Evolutionary conservation across 495 filamentous ascomycete genomes (phyloP), one percentile per base, ranked within the genome.

Genomic region (Xylaria curta): DNA sequence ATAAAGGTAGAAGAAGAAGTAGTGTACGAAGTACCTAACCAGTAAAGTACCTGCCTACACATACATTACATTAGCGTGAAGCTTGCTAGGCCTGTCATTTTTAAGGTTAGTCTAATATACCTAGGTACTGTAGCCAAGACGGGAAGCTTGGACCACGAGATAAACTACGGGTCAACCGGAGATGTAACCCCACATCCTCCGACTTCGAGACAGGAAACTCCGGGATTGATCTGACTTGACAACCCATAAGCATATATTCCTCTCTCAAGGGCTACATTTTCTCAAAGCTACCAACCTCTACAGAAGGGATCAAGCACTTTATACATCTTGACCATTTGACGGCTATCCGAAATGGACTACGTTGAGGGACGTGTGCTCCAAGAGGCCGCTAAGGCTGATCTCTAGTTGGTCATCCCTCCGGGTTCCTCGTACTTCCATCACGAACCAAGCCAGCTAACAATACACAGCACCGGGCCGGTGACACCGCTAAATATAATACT

Each of bases 401-500:
- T 74, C 28, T 69, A 69, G 71, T 73, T 46, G 68, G 79, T 78
- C 72, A 62, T 44, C 70, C 75, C 26, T 72, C 72, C 66, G 42
- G 42, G 28, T 63, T 49, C 26, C 38, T 73, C 19, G 13, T 33
- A 21, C 64, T 73, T 68, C 24, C 36, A 44, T 17, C 24, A 4
- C 40, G 1, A 26, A 17, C 15, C 38, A 2, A 61, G 28, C 54
- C 0, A 3, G 62, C 74, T 67, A 75, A 72, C 78, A 15, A 36
- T 19, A 8, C n/a, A 6, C 78, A 90, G 88, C 67, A 85, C 87
- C 78, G 83, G 87, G 24, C 83, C 97, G 76, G 84, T 90, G 71
- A 91, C 93, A 3, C 94, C 94, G 3, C 90, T 96, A 74, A 97
- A 97, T 82, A 78, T 92, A 40, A 85, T 95, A 74, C 89, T 97